Evolutionary conservation across 257 asterid species (phyloP).

Genomic region (Penstemon newberryi): DNA sequence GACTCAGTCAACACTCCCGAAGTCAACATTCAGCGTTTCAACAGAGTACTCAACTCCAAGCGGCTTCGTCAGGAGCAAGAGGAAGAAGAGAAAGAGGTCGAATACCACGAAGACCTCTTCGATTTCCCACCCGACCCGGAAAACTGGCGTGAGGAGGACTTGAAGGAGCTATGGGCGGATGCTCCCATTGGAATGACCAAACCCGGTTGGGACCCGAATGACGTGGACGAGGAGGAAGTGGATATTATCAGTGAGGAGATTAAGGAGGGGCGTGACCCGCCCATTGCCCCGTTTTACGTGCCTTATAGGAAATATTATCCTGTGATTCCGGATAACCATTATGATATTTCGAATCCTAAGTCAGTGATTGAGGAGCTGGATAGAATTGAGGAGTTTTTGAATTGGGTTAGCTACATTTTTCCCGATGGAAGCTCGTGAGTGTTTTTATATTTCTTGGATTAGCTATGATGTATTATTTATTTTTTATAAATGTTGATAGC

Average conservation of each 20-base stretch:
- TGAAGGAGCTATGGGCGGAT: conserved; percentile 95
- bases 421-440: conserved; percentile 91
- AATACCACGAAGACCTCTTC: conserved; percentile 48
- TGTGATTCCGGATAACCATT: conserved; percentile 58
- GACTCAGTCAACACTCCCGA: conserved; percentile 53
- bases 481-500: too few species aligned
- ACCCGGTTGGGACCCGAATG: conserved; percentile 90
- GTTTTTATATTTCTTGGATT: background rate
- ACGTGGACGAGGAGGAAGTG: conserved; percentile 65
- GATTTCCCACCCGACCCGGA: conserved; percentile 82
- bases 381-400: conserved; percentile 94
- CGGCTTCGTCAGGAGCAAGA: conserved; percentile 33
- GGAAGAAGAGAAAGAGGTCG: conserved; percentile 42
- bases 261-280: conserved; percentile 69
- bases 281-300: conserved; percentile 87
- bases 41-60: conserved; percentile 46
- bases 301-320: conserved; percentile 88
- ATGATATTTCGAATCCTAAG: conserved; percentile 61
- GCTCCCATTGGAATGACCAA: conserved; percentile 66
- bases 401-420: conserved; percentile 94
- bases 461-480: too few species aligned
- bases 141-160: conserved; percentile 87
- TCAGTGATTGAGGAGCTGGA: conserved; percentile 89
- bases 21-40: conserved; percentile 45
- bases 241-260: conserved; percentile 43